Conservation (phyloP, 495 filamentous ascomycete species). For the Trichocladium uniseriatum region DNA sequence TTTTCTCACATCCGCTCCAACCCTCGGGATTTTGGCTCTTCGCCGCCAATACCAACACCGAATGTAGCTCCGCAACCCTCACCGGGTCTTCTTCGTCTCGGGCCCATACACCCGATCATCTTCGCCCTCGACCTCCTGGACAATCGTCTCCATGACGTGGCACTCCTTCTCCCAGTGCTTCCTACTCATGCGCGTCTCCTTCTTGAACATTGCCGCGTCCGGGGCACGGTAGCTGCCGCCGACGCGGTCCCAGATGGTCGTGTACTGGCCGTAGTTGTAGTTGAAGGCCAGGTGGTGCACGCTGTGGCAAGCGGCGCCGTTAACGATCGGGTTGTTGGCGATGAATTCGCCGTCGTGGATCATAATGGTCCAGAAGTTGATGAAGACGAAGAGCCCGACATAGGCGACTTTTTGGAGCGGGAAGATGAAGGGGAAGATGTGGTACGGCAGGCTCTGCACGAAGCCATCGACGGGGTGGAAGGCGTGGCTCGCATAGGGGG, state of each 20-base stretch:
- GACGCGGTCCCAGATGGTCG: constrained; percentile 87
- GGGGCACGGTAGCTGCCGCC: constrained; percentile 84
- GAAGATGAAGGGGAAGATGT: constrained; percentile 88
- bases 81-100: constrained; percentile 43
- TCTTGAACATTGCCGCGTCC: constrained; percentile 76
- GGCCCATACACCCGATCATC: constrained; percentile 67
- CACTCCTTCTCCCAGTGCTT: constrained; percentile 72
- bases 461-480: constrained; percentile 95
- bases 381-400: constrained; percentile 76
- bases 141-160: constrained; percentile 77
- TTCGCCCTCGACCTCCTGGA: constrained; percentile 76
- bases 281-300: constrained; percentile 93
- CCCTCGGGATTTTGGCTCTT: too few species aligned
- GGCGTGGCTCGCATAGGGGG: constrained; percentile 82
- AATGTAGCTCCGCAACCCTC: too few species aligned
- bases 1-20: too few species aligned
- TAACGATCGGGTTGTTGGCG: constrained; percentile 77
- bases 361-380: constrained; percentile 96
- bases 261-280: constrained; percentile 97
- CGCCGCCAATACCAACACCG: too few species aligned
- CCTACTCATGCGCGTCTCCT: constrained; percentile 80
- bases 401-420: constrained; percentile 88
- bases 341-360: constrained; percentile 98
- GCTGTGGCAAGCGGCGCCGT: constrained; percentile 85
- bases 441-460: constrained; percentile 86